Conservation (phyloP, 176 grass and related monocot genomes). For the Echinochloa phyllopogon region DNA sequence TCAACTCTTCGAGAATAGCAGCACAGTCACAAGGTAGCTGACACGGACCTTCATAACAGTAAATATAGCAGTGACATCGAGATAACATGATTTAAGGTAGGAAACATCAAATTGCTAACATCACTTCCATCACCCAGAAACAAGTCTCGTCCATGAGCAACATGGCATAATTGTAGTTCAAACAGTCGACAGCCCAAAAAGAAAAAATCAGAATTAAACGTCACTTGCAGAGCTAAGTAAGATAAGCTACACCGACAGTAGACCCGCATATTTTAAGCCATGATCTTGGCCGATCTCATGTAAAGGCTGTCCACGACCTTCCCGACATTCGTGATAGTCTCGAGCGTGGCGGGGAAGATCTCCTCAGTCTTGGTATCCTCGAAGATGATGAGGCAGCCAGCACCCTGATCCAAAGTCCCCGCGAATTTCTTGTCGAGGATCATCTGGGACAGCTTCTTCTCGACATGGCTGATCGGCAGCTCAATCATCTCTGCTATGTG, state of each 20-base stretch:
- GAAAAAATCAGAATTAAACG: constrained; percentile 4
- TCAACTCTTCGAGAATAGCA: background rate
- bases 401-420: constrained; percentile 78
- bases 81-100: background rate
- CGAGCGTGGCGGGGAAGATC: constrained; percentile 81
- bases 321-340: constrained; percentile 76
- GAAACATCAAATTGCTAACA: background rate
- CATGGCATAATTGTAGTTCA: background rate
- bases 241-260: background rate
- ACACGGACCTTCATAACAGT: background rate
- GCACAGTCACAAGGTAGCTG: background rate
- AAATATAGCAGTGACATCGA: background rate
- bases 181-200: background rate
- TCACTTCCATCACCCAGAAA: constrained; percentile 22
- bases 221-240: constrained; percentile 19
- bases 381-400: constrained; percentile 86
- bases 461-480: constrained; percentile 70
- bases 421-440: constrained; percentile 91
- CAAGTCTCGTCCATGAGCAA: constrained; percentile 15
- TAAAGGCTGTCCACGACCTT: constrained; percentile 86
- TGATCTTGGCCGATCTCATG: constrained; percentile 82
- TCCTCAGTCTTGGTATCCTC: constrained; percentile 72
- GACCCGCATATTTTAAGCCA: constrained; percentile 49
- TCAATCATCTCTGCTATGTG: constrained; percentile 78
- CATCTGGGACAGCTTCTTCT: constrained; percentile 88